Base-by-base conservation (phyloP, 1,284 basidiomycete genomes). In the Ganoderma leucocontextum region DNA sequence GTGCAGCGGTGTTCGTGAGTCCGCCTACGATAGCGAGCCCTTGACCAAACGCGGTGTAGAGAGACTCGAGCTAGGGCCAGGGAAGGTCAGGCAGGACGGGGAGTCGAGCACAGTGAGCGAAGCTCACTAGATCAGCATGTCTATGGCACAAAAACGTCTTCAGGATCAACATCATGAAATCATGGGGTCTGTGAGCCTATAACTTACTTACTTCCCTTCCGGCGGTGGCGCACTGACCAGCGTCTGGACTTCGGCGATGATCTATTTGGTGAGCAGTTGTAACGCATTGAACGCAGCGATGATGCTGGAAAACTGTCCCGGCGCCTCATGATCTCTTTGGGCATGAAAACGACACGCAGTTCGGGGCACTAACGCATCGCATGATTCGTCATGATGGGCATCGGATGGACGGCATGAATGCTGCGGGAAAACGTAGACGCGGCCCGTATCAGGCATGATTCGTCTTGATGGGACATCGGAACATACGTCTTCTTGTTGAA, bases 1-100 rank as follows among this genome's bases (percentile, higher is more conserved):
- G 64, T 10, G 52, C 15, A 12, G 52, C 8, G 2, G 59, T 36
- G n/a, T 65, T 65, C 15, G 36, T n/a, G 33, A 57, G 53, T 19
- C 53, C 53, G 2, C 53, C 53, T 8, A 57, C 33, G 53, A 58
- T n/a, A 19, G 55, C n/a, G n/a, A 58, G 33, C 15, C 55, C 55
- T 19, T 22, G 9, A 12, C 33, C 15, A 19, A 58, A 38, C 3
- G 55, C 35, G 15, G 35, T n/a, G 19, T 36, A 33, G 35, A 58
- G 55, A 29, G 19, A n/a, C 38, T 10, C 6, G 29, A 58, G 55
- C 55, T 58, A 13, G 19, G 25, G 25, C 19, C 10, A n/a, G 17
- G n/a, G 7, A 15, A 35, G 6, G 29, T 55, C 33, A 55, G 52
- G 13, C 13, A 19, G 15, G 15, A 7, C 15, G 17, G 29, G 29